Evolutionary conservation across 345 rosid genomes (phyloP).

Genomic region (Pelargonium nanum): DNA sequence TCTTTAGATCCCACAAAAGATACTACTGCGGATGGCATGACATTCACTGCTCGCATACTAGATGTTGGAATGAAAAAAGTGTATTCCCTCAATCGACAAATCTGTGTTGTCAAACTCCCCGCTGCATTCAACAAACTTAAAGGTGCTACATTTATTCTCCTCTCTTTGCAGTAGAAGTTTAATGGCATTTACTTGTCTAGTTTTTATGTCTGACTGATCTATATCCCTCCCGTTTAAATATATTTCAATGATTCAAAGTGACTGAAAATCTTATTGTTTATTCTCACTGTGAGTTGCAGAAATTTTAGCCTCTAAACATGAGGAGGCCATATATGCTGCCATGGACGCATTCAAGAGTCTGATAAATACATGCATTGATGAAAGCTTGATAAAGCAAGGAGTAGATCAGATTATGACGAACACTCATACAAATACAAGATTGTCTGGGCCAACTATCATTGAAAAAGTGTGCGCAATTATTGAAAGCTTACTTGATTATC

Average conservation of each 20-base stretch:
- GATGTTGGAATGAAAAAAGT: constrained; percentile 68
- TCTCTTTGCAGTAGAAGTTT: neutral
- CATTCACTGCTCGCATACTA: constrained; percentile 65
- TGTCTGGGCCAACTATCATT: constrained; percentile 60
- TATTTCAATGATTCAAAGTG: neutral
- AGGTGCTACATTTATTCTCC: constrained; percentile 34
- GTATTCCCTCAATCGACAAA: constrained; percentile 48
- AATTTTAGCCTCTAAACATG: constrained; percentile 81
- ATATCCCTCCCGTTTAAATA: neutral
- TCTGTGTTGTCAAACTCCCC: constrained; percentile 65
- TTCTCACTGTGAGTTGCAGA: constrained; percentile 32
- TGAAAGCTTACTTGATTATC: constrained; percentile 82
- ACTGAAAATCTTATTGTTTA: neutral
- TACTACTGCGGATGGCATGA: constrained; percentile 59
- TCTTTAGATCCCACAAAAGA: constrained; percentile 48
- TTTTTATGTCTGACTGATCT: neutral
- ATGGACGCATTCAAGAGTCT: constrained; percentile 62
- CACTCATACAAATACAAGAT: constrained; percentile 28
- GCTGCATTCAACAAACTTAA: constrained; percentile 58
- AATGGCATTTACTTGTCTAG: constrained; percentile 1
- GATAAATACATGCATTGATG: constrained; percentile 63
- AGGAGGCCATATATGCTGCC: constrained; percentile 84
- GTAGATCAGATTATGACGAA: constrained; percentile 40
- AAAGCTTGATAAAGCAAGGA: constrained; percentile 62
- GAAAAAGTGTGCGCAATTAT: constrained; percentile 70